phyloP scores from a whole-genome alignment of 208 protist genomes.

The Trypanosoma conorhini region DNA sequence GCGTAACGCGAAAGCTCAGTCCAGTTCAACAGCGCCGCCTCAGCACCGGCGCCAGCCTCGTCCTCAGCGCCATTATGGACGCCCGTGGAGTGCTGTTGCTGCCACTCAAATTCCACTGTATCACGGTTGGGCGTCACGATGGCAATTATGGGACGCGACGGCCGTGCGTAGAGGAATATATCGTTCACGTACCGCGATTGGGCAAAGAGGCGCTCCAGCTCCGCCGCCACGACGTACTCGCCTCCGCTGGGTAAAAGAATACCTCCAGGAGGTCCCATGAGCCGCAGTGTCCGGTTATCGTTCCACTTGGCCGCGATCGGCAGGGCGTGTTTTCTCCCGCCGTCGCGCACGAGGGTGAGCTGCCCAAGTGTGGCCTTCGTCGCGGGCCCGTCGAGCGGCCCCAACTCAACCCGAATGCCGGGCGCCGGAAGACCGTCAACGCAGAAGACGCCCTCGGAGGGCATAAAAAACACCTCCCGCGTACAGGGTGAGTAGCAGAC shows the following conservation, averaged over 20 bases:
- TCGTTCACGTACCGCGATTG: conserved; percentile 85
- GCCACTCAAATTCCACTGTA: conserved; percentile 86
- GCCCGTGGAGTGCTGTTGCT: conserved; percentile 26
- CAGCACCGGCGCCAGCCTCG: background rate
- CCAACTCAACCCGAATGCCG: conserved; percentile 45
- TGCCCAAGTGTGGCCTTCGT: conserved; percentile 65
- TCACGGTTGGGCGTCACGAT: conserved; percentile 86
- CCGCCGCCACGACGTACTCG: conserved; percentile 65
- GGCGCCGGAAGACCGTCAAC: conserved; percentile 78
- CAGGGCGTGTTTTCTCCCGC: conserved; percentile 35
- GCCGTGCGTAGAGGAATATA: conserved; percentile 83
- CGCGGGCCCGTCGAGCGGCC: conserved; percentile 54
- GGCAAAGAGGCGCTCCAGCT: conserved; percentile 71
- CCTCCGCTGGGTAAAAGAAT: conserved; percentile 82
- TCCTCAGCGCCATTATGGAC: background rate
- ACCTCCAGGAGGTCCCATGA: conserved; percentile 62
- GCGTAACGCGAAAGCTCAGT: conserved; percentile 65
- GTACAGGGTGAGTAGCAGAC: conserved; percentile 81
- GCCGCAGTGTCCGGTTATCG: conserved; percentile 50
- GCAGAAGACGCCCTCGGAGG: conserved; percentile 66
- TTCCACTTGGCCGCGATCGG: conserved; percentile 75
- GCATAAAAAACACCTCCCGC: conserved; percentile 81
- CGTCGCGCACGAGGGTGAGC: conserved; percentile 33
- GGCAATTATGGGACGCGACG: conserved; percentile 72
- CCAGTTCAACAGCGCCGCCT: conserved; percentile 46